These are phyloP conservation scores for Tetragonia tetragonoides DNA, from an alignment of 148 eudicot species.

Conservation along the genomic window DNA sequence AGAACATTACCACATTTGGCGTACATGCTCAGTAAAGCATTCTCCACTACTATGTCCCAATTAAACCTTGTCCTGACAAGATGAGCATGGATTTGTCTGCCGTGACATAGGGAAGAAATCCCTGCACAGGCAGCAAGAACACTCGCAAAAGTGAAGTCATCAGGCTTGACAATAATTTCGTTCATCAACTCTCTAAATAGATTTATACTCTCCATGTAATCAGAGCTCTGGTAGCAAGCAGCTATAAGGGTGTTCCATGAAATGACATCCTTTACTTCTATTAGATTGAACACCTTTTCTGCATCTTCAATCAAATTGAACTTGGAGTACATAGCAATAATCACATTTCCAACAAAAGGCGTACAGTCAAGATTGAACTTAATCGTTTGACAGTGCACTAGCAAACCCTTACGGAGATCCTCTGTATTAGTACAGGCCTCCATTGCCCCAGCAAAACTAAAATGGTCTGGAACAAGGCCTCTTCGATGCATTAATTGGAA, in stretches of 20 bases:
- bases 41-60: slow-evolving; percentile 41
- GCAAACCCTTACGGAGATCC: slow-evolving; percentile 33
- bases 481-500: slow-evolving; percentile 34
- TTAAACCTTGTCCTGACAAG: slow-evolving; percentile 34
- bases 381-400: slow-evolving; percentile 41
- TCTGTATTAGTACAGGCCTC: slow-evolving; percentile 31
- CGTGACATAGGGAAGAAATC: slow-evolving; percentile 40
- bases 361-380: slow-evolving; percentile 40
- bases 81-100: slow-evolving; percentile 49
- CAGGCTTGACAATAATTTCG: slow-evolving; percentile 27
- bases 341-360: slow-evolving; percentile 40
- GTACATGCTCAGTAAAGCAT: slow-evolving; percentile 61
- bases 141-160: slow-evolving; percentile 48
- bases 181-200: slow-evolving; percentile 36
- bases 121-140: slow-evolving; percentile 50
- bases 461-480: slow-evolving; percentile 46
- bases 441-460: slow-evolving; percentile 38
- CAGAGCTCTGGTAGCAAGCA: slow-evolving; percentile 32
- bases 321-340: slow-evolving; percentile 44
- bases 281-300: slow-evolving; percentile 36
- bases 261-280: slow-evolving; percentile 45
- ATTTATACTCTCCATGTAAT: slow-evolving; percentile 35
- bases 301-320: slow-evolving; percentile 36
- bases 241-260: slow-evolving; percentile 57
- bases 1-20: slow-evolving; percentile 56